Percentiles rank a stretch among this genome's conserved stretches.
These are phyloP conservation scores for Dendrobium huoshanense DNA, from an alignment of 106 monocot genomes.

Conservation along the genomic window DNA sequence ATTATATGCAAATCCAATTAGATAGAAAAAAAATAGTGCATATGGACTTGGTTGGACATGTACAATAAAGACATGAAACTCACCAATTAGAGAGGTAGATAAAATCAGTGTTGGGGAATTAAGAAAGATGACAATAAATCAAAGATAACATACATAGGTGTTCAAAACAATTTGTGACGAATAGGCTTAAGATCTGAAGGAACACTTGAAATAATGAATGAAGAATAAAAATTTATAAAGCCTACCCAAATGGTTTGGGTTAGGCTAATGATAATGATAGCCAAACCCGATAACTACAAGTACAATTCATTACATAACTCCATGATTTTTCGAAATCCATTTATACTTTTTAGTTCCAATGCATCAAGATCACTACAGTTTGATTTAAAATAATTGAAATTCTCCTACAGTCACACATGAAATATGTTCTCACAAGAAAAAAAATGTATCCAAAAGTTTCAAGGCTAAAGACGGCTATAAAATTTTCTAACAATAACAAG, in stretches of 20 bases:
- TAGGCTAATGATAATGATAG: background rate
- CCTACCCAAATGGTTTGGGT: background rate
- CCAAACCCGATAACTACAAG: background rate
- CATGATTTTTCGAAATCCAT: background rate
- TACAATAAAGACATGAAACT: background rate
- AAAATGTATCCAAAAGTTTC: background rate
- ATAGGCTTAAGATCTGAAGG: background rate
- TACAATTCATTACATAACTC: background rate
- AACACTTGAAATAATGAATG: background rate
- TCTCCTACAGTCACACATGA: background rate
- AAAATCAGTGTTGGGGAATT: background rate
- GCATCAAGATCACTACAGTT: no score
- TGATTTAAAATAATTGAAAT: no score
- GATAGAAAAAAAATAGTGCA: background rate
- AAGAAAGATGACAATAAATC: background rate
- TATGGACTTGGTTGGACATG: background rate
- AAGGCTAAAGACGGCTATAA: background rate
- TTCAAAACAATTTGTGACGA: background rate
- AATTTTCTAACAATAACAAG: background rate
- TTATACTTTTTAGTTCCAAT: no score
- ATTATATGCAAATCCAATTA: background rate
- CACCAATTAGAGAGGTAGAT: background rate
- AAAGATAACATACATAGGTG: background rate
- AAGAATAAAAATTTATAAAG: background rate
- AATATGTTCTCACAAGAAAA: background rate